Percentiles rank a stretch among this genome's conserved stretches.
phyloP scores from a whole-genome alignment of 108 stramenopile species.

The Hondaea fermentalgiana region DNA sequence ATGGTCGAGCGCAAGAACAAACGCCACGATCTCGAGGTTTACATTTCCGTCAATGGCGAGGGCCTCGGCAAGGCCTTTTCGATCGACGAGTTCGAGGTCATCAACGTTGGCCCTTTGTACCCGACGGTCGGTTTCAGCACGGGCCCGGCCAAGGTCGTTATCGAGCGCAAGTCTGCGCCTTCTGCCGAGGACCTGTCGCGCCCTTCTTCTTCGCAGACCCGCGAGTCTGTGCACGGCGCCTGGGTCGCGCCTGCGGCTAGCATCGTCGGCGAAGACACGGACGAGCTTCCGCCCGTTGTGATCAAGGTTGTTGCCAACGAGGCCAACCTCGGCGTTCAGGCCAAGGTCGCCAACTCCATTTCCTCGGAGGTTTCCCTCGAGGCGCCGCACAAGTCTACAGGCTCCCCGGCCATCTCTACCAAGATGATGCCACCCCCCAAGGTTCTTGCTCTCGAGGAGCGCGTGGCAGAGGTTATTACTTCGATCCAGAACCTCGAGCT shows the following conservation, averaged over 20 bases:
- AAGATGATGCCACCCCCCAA: slow-evolving; percentile 10
- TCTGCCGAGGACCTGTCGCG: neutral
- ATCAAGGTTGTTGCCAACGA: neutral
- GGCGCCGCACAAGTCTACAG: neutral
- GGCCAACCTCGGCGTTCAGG: neutral
- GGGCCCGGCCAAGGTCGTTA: neutral
- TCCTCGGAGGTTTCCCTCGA: neutral
- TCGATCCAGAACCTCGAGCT: neutral
- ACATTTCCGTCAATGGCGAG: neutral
- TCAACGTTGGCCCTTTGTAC: neutral
- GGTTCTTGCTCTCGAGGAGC: neutral
- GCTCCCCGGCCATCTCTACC: neutral
- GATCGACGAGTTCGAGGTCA: neutral
- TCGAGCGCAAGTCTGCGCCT: neutral
- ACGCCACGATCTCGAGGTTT: neutral
- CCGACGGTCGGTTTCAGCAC: neutral
- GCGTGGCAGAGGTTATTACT: neutral
- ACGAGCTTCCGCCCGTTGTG: neutral
- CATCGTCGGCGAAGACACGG: neutral
- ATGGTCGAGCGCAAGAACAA: neutral
- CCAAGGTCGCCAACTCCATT: neutral
- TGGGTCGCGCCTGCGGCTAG: neutral
- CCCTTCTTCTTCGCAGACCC: neutral
- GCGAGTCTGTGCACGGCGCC: neutral
- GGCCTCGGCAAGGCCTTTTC: neutral